Base-by-base conservation (phyloP, 2,329 filamentous ascomycete genomes). In the Paraphoma sp. region DNA sequence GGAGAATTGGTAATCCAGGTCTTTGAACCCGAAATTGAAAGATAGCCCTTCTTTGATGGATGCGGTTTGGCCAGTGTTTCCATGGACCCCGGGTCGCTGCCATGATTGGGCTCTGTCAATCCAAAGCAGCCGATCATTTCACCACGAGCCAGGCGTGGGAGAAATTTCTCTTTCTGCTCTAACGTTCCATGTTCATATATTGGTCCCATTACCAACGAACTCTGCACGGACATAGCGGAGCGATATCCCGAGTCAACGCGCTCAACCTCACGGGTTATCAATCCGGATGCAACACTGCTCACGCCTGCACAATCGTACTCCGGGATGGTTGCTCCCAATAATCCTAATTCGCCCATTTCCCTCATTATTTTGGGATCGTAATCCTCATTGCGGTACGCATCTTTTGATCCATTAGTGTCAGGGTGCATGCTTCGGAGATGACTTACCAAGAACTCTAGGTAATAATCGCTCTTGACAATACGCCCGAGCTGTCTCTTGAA, bases 1-100 rank as follows among this genome's bases (percentile, higher is more conserved):
- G 93, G 93, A 6, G 91, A 94, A 78, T 97, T 97, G 12, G 93
- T 97, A 74, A 97, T 97, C 93, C 93, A 97, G 0, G 93, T 97
- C 83, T 97, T 97, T 48, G 90, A 81, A 1, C 93, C 93, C 45
- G 88, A 92, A 36, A 97, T 79, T 43, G 88, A 85, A 68, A 89
- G 90, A 76, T 92, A 92, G 1, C 92, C 93, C 71, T 91, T 89
- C 81, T 93, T 93, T 7, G 86, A 88, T 6, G 92, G 91, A 73
- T 97, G 92, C 46, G 89, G 88, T 73, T 88, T 92, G 14, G 93
- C 93, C 9, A 85, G 84, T 6, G 89, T 92, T 82, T 97, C 93
- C 92, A 97, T 94, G 33, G 89, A 91, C 12, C 92, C 93, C 5
- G 93, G 93, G 73, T 97, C 93, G 54, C 91, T 95, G 57, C 93